Base-by-base conservation (phyloP, 306 rosid species). In the Mimosa pudica region DNA sequence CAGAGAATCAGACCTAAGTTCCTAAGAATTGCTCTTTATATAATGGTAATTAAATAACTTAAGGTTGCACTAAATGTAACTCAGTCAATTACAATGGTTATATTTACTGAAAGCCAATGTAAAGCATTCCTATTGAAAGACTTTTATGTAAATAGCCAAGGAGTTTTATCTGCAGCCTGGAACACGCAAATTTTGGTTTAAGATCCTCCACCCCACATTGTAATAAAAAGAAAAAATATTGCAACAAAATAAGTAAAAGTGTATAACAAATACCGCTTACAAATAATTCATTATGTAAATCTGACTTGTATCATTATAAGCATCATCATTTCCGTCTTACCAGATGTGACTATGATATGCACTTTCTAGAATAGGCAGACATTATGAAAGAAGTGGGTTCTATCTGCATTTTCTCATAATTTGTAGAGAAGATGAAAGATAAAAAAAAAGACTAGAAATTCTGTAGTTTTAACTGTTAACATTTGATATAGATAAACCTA, bases 51-150 rank as follows among this genome's bases (percentile, higher is more conserved):
- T 47, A 9, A 8, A 8, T 30, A 73, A 51, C 47, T 57, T 57
- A 42, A 52, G 48, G 46, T 33, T n/a, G 51, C 62, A 79, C 44
- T 52, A 46, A 35, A 10, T 58, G 74, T 20, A 44, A 71, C 30
- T 38, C 76, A 17, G 58, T 80, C 48, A 70, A 12, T 41, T 65
- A 68, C 52, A 73, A 54, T 5, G 61, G 61, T 44, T n/a, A 48
- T 48, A 7, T 52, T 4, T 52, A 52, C 58, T 4, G 57, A 52
- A 52, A 16, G 58, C 58, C 58, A 52, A 14, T 52, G 58, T 16
- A 52, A 52, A 0, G 58, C 16, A 49, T 49, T 4, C n/a, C 52
- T 48, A 48, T 48, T 48, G 52, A 47, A 47, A 47, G 11, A 47
- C 52, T 47, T 47, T 1, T 46, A 13, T 47, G 13, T 47, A 47